phyloP scores from a whole-genome alignment of 805 yeast genomes.

The Saturnispora dispora region DNA sequence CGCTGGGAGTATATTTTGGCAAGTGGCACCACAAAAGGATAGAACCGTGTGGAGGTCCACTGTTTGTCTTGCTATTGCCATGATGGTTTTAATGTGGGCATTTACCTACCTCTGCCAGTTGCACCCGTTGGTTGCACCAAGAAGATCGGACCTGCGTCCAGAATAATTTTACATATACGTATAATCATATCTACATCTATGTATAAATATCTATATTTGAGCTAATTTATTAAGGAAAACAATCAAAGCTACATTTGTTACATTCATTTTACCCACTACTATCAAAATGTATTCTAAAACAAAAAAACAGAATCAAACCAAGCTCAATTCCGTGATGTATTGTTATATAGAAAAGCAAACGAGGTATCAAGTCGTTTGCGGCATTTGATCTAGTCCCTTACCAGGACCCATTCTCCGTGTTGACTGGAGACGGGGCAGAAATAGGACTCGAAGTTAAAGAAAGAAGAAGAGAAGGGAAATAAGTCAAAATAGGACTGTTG shows the following conservation, averaged over 20 bases:
- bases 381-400: background rate
- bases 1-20: constrained; percentile 67
- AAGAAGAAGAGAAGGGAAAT: background rate
- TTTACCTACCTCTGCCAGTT: constrained; percentile 80
- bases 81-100: constrained; percentile 60
- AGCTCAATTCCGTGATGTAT: background rate
- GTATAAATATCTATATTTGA: background rate
- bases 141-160: constrained; percentile 83
- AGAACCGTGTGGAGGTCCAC: constrained; percentile 73
- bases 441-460: constrained; percentile 5
- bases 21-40: constrained; percentile 75
- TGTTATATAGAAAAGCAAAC: background rate
- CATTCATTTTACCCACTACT: background rate
- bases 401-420: constrained; percentile 3
- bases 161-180: constrained; percentile 33
- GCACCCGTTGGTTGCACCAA: constrained; percentile 87
- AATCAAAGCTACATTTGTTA: background rate
- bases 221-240: background rate
- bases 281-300: background rate
- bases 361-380: constrained; percentile 3
- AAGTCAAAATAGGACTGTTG: no score
- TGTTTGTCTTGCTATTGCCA: constrained; percentile 58
- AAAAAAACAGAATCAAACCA: background rate
- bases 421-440: constrained; percentile 3
- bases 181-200: no score